Conservation (phyloP, 345 rosid genomes). For the Streptanthus diversifolius region DNA sequence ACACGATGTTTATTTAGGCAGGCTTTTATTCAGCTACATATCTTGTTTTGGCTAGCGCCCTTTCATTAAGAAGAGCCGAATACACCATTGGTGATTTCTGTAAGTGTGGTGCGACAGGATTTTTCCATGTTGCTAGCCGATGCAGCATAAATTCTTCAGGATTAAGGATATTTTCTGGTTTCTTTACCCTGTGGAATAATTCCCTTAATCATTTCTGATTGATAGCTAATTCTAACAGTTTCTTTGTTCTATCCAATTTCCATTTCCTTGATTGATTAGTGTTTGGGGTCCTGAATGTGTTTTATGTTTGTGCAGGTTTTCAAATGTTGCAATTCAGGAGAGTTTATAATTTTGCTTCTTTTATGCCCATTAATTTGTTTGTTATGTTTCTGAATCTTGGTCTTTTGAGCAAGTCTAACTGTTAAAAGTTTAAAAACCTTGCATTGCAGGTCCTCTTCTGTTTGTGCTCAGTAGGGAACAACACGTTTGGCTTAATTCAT, state of each 20-base stretch:
- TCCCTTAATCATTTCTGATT: neutral
- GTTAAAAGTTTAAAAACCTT: conserved; percentile 18
- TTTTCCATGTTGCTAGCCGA: conserved; percentile 11
- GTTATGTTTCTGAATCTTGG: neutral
- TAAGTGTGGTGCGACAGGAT: conserved; percentile 22
- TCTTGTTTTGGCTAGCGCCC: conserved; percentile 20
- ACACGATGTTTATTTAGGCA: conserved; percentile 7
- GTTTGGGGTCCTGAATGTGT: conserved; percentile 37
- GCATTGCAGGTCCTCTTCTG: conserved; percentile 25
- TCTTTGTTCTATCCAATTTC: neutral
- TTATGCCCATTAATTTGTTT: conserved; percentile 26
- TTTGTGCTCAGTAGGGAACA: conserved; percentile 13
- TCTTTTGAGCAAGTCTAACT: conserved; percentile 1
- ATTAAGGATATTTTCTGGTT: conserved; percentile 16
- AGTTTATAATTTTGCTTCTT: conserved; percentile 32
- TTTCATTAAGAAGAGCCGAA: conserved; percentile 1
- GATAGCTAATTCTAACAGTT: conserved; percentile 3
- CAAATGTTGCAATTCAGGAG: conserved; percentile 53
- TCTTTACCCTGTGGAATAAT: conserved; percentile 1
- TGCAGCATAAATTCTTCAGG: conserved; percentile 21
- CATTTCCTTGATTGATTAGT: conserved; percentile 30
- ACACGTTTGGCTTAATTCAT: neutral
- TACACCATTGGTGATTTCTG: conserved; percentile 23
- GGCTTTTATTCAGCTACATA: conserved; percentile 19
- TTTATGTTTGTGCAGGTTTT: conserved; percentile 70